A percentile compares a stretch with the other conserved stretches of the same genome.
Conservation (phyloP, 345 rosid genomes). For the Acer campestre region DNA sequence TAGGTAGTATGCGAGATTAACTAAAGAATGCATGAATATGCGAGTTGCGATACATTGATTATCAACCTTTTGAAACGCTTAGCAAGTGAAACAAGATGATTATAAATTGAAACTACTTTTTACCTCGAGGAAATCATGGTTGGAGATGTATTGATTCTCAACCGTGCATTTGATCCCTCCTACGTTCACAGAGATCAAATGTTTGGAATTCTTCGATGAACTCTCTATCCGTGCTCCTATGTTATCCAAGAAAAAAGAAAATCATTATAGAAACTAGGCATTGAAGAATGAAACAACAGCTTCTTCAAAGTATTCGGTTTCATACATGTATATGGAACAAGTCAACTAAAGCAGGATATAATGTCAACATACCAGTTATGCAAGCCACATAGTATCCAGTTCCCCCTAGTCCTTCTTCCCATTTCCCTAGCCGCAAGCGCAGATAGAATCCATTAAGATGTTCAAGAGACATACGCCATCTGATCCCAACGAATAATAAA, state of each 20-base stretch:
- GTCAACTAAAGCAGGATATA: neutral
- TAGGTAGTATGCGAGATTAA: neutral
- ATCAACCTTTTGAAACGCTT: neutral
- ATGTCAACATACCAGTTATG: slow-evolving; percentile 54
- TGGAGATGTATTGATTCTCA: slow-evolving; percentile 78
- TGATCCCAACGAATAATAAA: slow-evolving; percentile 21
- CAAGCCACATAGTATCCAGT: slow-evolving; percentile 76
- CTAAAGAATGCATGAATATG: neutral
- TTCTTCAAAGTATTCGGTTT: too few relatives aligned
- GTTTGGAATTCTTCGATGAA: slow-evolving; percentile 26
- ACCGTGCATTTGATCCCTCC: slow-evolving; percentile 64
- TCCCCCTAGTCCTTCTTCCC: slow-evolving; percentile 74
- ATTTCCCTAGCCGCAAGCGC: slow-evolving; percentile 79
- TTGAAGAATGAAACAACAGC: neutral
- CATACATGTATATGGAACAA: neutral
- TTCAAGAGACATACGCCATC: slow-evolving; percentile 53
- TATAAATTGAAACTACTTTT: neutral
- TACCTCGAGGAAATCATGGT: slow-evolving; percentile 84
- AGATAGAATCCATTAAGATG: slow-evolving; percentile 75
- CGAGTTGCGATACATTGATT: too few relatives aligned
- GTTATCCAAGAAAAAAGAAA: neutral
- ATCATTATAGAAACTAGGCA: neutral
- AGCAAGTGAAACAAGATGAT: neutral
- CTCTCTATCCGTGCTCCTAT: slow-evolving; percentile 42
- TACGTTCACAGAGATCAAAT: slow-evolving; percentile 48